A percentile compares a stretch with the other conserved stretches of the same genome.
Evolutionary conservation across 805 yeast species (phyloP).

Genomic region (Candida sonorensis): DNA sequence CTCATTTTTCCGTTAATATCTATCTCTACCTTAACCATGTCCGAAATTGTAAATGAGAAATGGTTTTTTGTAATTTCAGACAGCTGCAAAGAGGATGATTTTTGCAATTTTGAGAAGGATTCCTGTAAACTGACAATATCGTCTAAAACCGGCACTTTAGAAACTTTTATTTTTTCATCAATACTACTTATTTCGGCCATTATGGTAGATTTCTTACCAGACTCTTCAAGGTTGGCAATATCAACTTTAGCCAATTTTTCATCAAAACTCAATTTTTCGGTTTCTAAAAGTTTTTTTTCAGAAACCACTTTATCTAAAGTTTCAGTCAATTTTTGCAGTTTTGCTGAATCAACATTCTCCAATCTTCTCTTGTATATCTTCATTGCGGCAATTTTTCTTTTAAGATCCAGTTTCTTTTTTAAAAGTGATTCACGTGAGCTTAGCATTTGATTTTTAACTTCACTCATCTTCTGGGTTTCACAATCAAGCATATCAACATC

Average conservation of each 20-base stretch:
- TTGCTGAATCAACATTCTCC: constrained; percentile 6
- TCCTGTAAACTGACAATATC: constrained; percentile 8
- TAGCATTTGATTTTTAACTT: constrained; percentile 18
- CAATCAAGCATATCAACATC: constrained; percentile 14
- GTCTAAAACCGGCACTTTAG: constrained; percentile 13
- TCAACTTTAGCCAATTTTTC: constrained; percentile 1
- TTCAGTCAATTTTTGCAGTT: constrained; percentile 4
- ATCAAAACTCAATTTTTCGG: neutral
- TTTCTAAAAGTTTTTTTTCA: neutral
- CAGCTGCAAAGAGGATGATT: constrained; percentile 7
- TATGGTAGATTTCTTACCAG: neutral
- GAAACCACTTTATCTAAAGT: neutral
- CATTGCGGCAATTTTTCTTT: constrained; percentile 10
- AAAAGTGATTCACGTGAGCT: constrained; percentile 18
- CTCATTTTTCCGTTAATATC: too few relatives aligned
- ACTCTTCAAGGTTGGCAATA: neutral
- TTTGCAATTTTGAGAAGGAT: constrained; percentile 9
- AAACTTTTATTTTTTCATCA: constrained; percentile 2
- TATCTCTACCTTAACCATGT: neutral
- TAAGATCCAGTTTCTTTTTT: constrained; percentile 15
- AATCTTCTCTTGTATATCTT: constrained; percentile 5
- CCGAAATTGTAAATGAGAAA: neutral
- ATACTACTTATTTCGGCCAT: constrained; percentile 2
- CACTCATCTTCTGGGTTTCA: constrained; percentile 17
- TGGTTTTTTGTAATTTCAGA: constrained; percentile 2